Conservation (phyloP, 2,329 filamentous ascomycete species). For the Pyrenophora seminiperda region DNA sequence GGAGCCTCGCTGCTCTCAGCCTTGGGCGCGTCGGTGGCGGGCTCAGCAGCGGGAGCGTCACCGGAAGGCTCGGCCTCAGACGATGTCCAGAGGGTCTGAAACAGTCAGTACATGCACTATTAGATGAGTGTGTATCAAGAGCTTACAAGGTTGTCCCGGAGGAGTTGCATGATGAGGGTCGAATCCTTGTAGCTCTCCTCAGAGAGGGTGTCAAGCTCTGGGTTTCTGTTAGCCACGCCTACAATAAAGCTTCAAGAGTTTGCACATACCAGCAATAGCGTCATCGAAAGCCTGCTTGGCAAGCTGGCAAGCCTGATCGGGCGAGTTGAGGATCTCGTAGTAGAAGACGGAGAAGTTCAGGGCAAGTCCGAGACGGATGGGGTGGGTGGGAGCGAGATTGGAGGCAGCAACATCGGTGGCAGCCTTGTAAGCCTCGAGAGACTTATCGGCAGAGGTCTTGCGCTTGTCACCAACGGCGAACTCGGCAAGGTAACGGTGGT, state of each 20-base stretch:
- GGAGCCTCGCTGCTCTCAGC: slow-evolving; percentile 49
- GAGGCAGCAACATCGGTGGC: slow-evolving; percentile 98
- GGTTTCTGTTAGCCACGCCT: slow-evolving; percentile 24
- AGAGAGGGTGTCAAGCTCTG: slow-evolving; percentile 93
- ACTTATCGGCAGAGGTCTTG: slow-evolving; percentile 83
- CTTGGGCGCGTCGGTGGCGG: slow-evolving; percentile 59
- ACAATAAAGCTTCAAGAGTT: neutral
- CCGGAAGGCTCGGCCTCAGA: slow-evolving; percentile 89
- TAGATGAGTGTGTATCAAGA: neutral
- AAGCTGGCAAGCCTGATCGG: slow-evolving; percentile 95
- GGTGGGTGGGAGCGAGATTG: slow-evolving; percentile 95
- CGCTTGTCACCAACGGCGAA: slow-evolving; percentile 92
- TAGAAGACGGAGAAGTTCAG: slow-evolving; percentile 99
- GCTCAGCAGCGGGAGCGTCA: slow-evolving; percentile 58
- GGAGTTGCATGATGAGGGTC: slow-evolving; percentile 97
- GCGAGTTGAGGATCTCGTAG: slow-evolving; percentile 99
- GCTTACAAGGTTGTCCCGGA: slow-evolving; percentile 88
- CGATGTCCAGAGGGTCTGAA: slow-evolving; percentile 96
- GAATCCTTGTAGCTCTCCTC: slow-evolving; percentile 99
- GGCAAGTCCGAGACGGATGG: slow-evolving; percentile 94
- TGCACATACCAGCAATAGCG: slow-evolving; percentile 77
- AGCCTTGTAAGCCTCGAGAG: slow-evolving; percentile 97
- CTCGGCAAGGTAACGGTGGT: slow-evolving; percentile 94
- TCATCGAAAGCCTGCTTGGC: slow-evolving; percentile 99
- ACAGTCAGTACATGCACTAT: slow-evolving; percentile 1